Base-by-base conservation (phyloP, 2,329 filamentous ascomycete genomes). In the Epichloe bromicola region DNA sequence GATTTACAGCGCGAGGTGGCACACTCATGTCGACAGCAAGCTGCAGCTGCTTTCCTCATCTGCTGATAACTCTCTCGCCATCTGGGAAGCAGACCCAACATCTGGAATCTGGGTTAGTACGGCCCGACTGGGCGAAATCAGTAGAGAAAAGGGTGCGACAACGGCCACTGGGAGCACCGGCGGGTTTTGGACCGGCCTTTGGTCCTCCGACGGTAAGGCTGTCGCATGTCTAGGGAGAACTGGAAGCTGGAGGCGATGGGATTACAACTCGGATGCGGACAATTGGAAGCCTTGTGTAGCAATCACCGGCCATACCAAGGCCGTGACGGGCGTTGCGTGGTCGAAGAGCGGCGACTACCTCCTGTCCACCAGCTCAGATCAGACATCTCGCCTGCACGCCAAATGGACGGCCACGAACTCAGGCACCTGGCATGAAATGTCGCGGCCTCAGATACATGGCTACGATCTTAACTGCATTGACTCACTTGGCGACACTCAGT, bases 401-500 rank as follows among this genome's bases (percentile, higher is more conserved):
- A 73, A 82, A 60, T 97, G 91, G 93, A 77, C 75, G 54, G 72
- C 73, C 17, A 52, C 60, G 5, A 57, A 55, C 6, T 50, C 51
- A 4, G 56, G 60, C 30, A 88, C 88, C 11, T 98, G 93, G 93
- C 91, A 97, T 67, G 93, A 98, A 66, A 89, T 97, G 73, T 85
- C 90, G 1, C 77, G 93, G 47, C 93, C 93, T 4, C 93, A 98
- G 65, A 98, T 98, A 57, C 93, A 98, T 65, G 93, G 93, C 38
- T 98, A 98, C 65, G 91, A 98, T 65, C 76, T 98, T 50, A 98
- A 97, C 71, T 97, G 93, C 65, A 83, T 97, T 56, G 86, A 89
- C 61, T 78, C 82, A 0, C 73, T 96, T 5, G 82, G 80, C 7
- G 67, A 78, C 7, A 76, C 80, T 7, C 85, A 84, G 58, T 98